Base-by-base conservation (phyloP, 768 basidiomycete species). In the Lactarius sp. region DNA sequence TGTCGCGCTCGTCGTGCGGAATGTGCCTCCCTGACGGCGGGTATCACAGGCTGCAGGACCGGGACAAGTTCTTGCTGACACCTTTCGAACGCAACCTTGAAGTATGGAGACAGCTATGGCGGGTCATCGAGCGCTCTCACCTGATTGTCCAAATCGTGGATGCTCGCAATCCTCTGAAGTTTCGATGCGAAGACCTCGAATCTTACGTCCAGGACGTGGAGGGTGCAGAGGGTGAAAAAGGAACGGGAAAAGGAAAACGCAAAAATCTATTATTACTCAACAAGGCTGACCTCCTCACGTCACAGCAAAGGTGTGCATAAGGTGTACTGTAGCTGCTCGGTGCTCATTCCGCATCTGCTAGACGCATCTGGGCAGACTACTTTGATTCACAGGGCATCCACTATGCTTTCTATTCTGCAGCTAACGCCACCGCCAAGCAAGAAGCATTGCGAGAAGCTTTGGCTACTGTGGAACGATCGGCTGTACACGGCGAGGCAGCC, bases 101-200 rank as follows among this genome's bases (percentile, higher is more conserved):
- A 79, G 97, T 99, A 13, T 98, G 97, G 96, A 80, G 97, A 49
- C 97, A 99, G 71, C 82, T 99, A 8, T 99, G 97, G 97, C 82
- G 97, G 56, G 97, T 98, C 1, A 76, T 97, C 9, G 97, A 99
- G 76, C 84, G 94, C 22, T 97, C 96, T 1, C 92, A 97, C 69
- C 83, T 99, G 27, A 77, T 98, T 37, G 90, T 98, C 2, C 94
- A 98, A 75, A 96, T 99, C 56, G 91, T 97, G 56, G 97, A 99
- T 71, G 94, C 94, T 6, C 86, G 97, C 44, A 98, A 97, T 77
- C 96, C 97, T 1, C 79, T 97, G 9, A 80, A 85, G 34, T 98
- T 98, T 72, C 85, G 94, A 22, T 98, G 95, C 56, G 90, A 94
- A 66, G 96, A 98, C 74, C 76, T 99, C 50, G 91, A 95, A 67